Conservation (phyloP, 352 stramenopile species). For the Blastocystis sp. region DNA sequence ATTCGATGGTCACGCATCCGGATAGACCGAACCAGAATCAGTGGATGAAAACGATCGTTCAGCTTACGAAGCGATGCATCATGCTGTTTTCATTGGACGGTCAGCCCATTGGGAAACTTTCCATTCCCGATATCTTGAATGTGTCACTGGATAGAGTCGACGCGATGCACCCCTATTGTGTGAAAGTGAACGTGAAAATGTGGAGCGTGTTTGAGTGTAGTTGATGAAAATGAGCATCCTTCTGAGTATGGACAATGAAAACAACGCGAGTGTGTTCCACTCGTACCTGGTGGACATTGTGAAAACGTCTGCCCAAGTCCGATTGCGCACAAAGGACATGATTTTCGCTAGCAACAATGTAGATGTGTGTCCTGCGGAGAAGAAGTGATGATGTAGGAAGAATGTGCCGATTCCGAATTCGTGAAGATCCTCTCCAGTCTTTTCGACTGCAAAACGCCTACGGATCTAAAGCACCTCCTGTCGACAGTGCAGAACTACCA, state of each 20-base stretch:
- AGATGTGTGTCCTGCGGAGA: neutral
- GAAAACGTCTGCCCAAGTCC: constrained; percentile 19
- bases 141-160: neutral
- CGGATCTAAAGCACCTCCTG: constrained; percentile 32
- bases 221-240: no score
- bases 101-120: neutral
- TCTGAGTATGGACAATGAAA: constrained; percentile 7
- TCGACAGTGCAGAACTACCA: neutral
- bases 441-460: neutral
- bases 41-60: neutral
- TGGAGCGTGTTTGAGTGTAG: no score
- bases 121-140: constrained; percentile 40
- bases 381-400: neutral
- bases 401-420: constrained; percentile 21
- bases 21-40: no score
- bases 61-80: constrained; percentile 9
- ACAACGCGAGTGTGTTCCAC: constrained; percentile 14
- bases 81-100: neutral
- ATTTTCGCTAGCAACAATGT: constrained; percentile 36
- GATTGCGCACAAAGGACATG: constrained; percentile 9
- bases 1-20: no score
- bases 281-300: constrained; percentile 36
- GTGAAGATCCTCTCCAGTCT: constrained; percentile 10
- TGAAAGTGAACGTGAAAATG: constrained; percentile 13
- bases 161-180: neutral